Evolutionary conservation across 1,284 basidiomycete genomes (phyloP), one percentile per base, ranked within the genome.

Genomic region (Ganoderma resinaceum): DNA sequence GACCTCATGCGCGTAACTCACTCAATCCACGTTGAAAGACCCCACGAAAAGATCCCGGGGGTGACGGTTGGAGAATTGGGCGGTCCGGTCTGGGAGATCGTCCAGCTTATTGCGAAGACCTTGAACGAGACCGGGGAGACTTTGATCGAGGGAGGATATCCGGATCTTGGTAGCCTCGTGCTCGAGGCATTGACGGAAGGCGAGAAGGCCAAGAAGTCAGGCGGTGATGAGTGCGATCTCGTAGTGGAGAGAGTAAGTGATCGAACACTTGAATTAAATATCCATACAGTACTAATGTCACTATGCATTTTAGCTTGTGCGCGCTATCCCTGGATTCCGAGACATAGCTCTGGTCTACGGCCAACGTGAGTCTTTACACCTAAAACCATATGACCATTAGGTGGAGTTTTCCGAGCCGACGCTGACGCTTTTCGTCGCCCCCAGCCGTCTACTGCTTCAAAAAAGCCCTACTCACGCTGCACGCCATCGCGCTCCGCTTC

Each of bases 381-480:
- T n/a, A n/a, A n/a, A n/a, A n/a, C n/a, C n/a, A n/a, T n/a, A n/a
- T n/a, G n/a, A n/a, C n/a, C n/a, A n/a, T n/a, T n/a, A n/a, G n/a
- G n/a, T n/a, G n/a, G n/a, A n/a, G n/a, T n/a, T n/a, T n/a, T n/a
- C n/a, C n/a, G n/a, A n/a, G n/a, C n/a, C n/a, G 9, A 52, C 23
- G n/a, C 23, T 52, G 46, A 26, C 23, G 5, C 33, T 33, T 33
- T 23, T 16, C 43, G 12, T 49, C n/a, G 16, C 62, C 9, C n/a
- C 61, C 72, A 94, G 93, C 87, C 9, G 86, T 96, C 12, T 96
- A 94, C 79, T 87, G 94, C 76, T 94, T 95, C 85, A 96, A 96
- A 80, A 96, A 96, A 76, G 95, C 93, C 1, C 83, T 97, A 37
- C 94, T 95, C 79, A 86, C 97, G 52, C 82, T 96, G 53, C 88